Conservation (phyloP, 805 yeast species). For the Saturnispora quitensis region DNA sequence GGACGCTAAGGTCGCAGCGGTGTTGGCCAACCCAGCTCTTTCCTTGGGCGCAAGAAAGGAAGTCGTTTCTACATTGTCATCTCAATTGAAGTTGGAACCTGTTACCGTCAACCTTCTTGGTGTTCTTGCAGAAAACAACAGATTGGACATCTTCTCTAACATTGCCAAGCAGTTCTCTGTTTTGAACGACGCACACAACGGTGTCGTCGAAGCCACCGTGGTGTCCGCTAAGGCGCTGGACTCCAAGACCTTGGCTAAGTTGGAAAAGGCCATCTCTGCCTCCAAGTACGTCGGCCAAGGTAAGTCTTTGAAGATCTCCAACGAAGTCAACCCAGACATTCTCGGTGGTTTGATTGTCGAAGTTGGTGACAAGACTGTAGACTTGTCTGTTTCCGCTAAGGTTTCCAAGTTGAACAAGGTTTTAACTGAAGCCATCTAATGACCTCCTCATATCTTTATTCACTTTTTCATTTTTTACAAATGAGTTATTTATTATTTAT, state of each 20-base stretch:
- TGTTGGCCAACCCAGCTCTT: conserved; percentile 77
- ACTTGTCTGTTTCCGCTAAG: conserved; percentile 77
- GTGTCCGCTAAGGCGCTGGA: conserved; percentile 84
- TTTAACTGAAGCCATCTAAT: conserved; percentile 75
- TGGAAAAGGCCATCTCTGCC: conserved; percentile 67
- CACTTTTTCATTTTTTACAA: not conserved
- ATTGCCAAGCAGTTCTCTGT: conserved; percentile 64
- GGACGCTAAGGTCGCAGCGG: conserved; percentile 55
- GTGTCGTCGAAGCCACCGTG: conserved; percentile 87
- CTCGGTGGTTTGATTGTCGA: conserved; percentile 94
- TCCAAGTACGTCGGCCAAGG: conserved; percentile 79
- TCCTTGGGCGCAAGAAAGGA: conserved; percentile 62
- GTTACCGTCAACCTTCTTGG: conserved; percentile 70
- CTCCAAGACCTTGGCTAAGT: conserved; percentile 63
- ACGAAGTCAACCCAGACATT: conserved; percentile 80
- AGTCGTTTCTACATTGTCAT: conserved; percentile 53
- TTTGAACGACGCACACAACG: conserved; percentile 82
- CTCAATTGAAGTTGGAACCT: conserved; percentile 46
- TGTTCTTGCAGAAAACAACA: conserved; percentile 90
- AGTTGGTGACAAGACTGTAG: conserved; percentile 95
- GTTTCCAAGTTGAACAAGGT: conserved; percentile 83
- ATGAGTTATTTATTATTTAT: not conserved
- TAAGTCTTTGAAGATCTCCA: conserved; percentile 75
- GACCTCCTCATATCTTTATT: not conserved
- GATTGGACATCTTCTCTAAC: conserved; percentile 60